Base-by-base conservation (phyloP, 2,329 filamentous ascomycete species). In the Diaporthe helianthi region DNA sequence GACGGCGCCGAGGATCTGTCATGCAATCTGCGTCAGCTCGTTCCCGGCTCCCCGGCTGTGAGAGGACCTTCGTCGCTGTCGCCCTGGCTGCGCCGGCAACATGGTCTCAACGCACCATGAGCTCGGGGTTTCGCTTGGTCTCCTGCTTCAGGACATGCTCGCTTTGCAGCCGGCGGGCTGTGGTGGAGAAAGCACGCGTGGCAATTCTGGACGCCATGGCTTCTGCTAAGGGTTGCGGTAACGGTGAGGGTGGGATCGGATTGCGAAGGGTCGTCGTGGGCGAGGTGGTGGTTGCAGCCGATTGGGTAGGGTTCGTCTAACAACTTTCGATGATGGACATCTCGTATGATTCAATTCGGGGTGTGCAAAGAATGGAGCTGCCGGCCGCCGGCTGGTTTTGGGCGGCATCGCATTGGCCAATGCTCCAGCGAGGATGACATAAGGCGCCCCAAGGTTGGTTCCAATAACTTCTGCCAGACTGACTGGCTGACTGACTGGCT, bases 1-100 rank as follows among this genome's bases (percentile, higher is more conserved):
- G 80, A 98, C 90, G 78, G 89, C 93, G 73, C 94, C 88, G 74
- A 99, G 92, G 78, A 98, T 90, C 96, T 98, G 77, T 73, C 66
- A 26, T 33, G 24, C 75, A 63, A 53, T 55, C 46, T 47, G 52
- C 49, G 71, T 78, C 65, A 76, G 75, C 52, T 65, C 55, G 60
- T 69, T 61, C 15, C 52, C 24, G 22, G 13, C 22, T 13, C 19
- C 33, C 13, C 38, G 52, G 64, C 29, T 61, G 22, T 29, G 46
- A 17, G 12, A 17, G 4, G 51, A 52, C 9, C 31, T 38, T 22
- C 19, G 26, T 33, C 38, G n/a, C 33, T 24, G 9, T 51, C 33
- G 53, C 26, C 54, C 53, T 33, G 36, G 13, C 55, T 26, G 44
- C 58, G 1, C 12, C 44, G n/a, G 58, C 44, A 69, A 22, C 26